phyloP scores from a whole-genome alignment of 257 asterid species.

The Plantago major region DNA sequence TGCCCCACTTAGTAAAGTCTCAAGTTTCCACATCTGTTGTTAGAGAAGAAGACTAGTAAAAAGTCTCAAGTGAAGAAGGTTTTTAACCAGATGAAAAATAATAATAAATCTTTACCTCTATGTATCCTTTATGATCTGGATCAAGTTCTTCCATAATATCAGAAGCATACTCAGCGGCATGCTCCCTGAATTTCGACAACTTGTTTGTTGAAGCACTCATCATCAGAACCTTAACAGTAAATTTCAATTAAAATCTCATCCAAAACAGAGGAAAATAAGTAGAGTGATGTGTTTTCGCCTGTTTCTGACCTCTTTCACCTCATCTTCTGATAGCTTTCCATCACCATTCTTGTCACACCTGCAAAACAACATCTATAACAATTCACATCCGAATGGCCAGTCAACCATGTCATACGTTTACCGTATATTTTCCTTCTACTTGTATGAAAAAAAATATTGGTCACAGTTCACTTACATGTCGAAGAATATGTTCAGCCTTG shows the following conservation, averaged over 20 bases:
- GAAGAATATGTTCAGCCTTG: constrained; percentile 84
- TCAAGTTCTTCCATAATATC: constrained; percentile 95
- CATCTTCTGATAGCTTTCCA: constrained; percentile 87
- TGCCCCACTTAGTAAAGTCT: constrained; percentile 68
- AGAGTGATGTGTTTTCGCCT: neutral
- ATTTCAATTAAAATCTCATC: neutral
- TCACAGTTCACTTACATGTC: constrained; percentile 59
- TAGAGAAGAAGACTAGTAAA: neutral
- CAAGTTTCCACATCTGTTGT: constrained; percentile 88
- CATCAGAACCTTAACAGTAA: constrained; percentile 64
- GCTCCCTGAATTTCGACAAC: constrained; percentile 66
- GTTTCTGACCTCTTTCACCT: constrained; percentile 75
- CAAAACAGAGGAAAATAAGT: constrained; percentile 4
- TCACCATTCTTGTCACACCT: constrained; percentile 99
- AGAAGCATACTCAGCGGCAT: constrained; percentile 65
- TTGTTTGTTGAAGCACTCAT: constrained; percentile 95
- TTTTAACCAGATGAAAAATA: neutral
- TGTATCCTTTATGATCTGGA: constrained; percentile 76
- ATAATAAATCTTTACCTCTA: constrained; percentile 48
- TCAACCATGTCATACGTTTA: neutral
- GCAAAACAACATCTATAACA: constrained; percentile 18
- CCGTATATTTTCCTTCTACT: neutral
- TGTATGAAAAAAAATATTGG: neutral
- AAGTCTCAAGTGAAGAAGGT: no score
- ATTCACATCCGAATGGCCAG: neutral